phyloP scores from a whole-genome alignment of 768 basidiomycete genomes.

The Stropharia rugosoannulata region DNA sequence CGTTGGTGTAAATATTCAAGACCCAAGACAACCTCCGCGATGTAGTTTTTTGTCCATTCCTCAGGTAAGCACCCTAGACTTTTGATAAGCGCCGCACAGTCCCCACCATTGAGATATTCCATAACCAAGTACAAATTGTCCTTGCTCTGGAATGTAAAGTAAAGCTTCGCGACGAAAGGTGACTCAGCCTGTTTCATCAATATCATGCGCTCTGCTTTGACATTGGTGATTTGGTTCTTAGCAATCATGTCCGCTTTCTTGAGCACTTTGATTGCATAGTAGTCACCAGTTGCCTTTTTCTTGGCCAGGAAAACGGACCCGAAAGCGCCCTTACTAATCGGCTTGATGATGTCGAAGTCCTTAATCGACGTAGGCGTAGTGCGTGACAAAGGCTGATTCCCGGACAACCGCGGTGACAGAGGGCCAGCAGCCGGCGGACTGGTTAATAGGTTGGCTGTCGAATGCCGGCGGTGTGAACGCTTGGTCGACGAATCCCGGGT shows the following conservation, averaged over 20 bases:
- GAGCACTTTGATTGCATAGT: conserved; percentile 99
- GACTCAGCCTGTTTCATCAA: conserved; percentile 99
- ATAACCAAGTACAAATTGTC: conserved; percentile 98
- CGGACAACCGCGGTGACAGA: conserved; percentile 84
- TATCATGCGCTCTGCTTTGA: conserved; percentile 99
- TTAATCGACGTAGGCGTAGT: conserved; percentile 91
- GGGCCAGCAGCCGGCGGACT: conserved; percentile 65
- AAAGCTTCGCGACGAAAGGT: conserved; percentile 96
- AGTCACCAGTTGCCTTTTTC: conserved; percentile 97
- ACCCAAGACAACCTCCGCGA: conserved; percentile 94
- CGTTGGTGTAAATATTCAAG: conserved; percentile 95
- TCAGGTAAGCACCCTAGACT: conserved; percentile 90
- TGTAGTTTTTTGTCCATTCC: conserved; percentile 95
- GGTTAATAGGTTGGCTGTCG: conserved; percentile 61
- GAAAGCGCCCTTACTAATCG: conserved; percentile 98
- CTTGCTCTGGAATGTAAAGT: conserved; percentile 99
- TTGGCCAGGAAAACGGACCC: conserved; percentile 98
- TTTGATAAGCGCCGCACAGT: conserved; percentile 97
- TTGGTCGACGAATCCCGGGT: conserved; percentile 49
- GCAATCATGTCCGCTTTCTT: conserved; percentile 99
- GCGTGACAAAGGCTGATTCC: conserved; percentile 73
- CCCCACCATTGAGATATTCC: conserved; percentile 99
- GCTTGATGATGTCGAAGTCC: conserved; percentile 99
- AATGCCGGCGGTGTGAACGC: conserved; percentile 69
- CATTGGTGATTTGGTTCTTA: conserved; percentile 99